Conservation (phyloP, 2,329 filamentous ascomycete species). For the Thyridium curvatum region DNA sequence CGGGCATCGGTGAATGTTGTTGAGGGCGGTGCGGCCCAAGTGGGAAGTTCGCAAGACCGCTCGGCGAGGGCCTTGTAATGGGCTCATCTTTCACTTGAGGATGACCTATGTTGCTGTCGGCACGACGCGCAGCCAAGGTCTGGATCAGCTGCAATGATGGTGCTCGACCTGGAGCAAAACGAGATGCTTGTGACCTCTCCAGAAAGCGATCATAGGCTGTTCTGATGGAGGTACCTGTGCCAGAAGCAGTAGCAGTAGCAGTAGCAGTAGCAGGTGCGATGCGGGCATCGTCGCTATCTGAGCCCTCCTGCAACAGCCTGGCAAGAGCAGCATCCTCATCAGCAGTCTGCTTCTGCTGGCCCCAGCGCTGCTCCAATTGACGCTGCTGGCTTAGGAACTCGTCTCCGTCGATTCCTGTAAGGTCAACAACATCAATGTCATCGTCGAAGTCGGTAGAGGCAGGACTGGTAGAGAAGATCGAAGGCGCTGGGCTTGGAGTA, state of each 20-base stretch:
- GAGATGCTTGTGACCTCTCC: too few species aligned
- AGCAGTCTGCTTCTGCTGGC: constrained; percentile 27
- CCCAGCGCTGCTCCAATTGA: constrained; percentile 27
- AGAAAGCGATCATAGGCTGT: too few species aligned
- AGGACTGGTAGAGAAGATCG: constrained; percentile 5
- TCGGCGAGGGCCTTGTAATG: too few species aligned
- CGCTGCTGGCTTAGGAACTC: constrained; percentile 16
- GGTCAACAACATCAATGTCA: constrained; percentile 28
- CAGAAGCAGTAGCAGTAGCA: neutral
- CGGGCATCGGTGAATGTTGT: neutral
- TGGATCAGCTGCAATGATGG: too few species aligned
- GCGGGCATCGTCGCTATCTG: too few species aligned
- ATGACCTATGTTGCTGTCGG: too few species aligned
- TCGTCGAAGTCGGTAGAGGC: constrained; percentile 6
- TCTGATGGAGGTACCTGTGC: too few species aligned
- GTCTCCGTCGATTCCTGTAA: constrained; percentile 22
- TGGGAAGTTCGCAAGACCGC: too few species aligned
- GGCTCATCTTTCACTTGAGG: too few species aligned
- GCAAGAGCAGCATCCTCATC: constrained; percentile 21
- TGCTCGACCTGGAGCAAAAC: too few species aligned
- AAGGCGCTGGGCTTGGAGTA: constrained; percentile 10
- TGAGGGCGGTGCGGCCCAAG: neutral
- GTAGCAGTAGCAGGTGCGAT: neutral
- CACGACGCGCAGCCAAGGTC: too few species aligned
- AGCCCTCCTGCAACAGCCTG: constrained; percentile 2